phyloP scores from a whole-genome alignment of 768 basidiomycete genomes.

The Termitomyces eurrhizus region DNA sequence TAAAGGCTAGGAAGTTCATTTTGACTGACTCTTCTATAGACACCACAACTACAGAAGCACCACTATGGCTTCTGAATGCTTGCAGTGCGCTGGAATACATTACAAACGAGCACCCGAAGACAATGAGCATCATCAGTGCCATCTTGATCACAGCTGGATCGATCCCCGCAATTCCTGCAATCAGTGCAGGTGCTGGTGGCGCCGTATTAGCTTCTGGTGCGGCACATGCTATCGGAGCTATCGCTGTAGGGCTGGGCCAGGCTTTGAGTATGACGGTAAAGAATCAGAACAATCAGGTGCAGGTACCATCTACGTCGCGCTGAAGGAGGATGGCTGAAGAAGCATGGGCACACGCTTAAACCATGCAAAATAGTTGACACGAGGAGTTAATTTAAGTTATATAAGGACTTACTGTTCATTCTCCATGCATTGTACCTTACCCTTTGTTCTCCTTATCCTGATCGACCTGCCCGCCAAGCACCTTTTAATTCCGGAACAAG shows the following conservation, averaged over 20 bases:
- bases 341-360: background rate
- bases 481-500: slow-evolving; percentile 36
- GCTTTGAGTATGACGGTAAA: slow-evolving; percentile 33
- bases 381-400: background rate
- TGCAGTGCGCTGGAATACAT: slow-evolving; percentile 73
- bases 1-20: background rate
- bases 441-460: background rate
- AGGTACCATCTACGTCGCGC: slow-evolving; percentile 13
- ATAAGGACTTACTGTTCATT: background rate
- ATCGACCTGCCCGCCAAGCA: slow-evolving; percentile 18
- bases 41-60: slow-evolving; percentile 52
- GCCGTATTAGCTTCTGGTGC: slow-evolving; percentile 69
- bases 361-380: background rate
- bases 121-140: slow-evolving; percentile 68
- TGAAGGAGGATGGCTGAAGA: background rate
- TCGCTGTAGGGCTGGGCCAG: slow-evolving; percentile 70
- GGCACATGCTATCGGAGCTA: slow-evolving; percentile 74
- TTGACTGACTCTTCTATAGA: slow-evolving; percentile 20
- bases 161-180: slow-evolving; percentile 66
- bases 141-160: slow-evolving; percentile 78
- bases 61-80: slow-evolving; percentile 75
- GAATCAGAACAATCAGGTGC: slow-evolving; percentile 15
- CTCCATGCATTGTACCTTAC: slow-evolving; percentile 8
- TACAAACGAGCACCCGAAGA: slow-evolving; percentile 70
- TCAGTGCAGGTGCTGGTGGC: slow-evolving; percentile 67